Evolutionary conservation across 23 red algal species (phyloP), one percentile per base, ranked within the genome.

Genomic region (Gracilaria caudata): DNA sequence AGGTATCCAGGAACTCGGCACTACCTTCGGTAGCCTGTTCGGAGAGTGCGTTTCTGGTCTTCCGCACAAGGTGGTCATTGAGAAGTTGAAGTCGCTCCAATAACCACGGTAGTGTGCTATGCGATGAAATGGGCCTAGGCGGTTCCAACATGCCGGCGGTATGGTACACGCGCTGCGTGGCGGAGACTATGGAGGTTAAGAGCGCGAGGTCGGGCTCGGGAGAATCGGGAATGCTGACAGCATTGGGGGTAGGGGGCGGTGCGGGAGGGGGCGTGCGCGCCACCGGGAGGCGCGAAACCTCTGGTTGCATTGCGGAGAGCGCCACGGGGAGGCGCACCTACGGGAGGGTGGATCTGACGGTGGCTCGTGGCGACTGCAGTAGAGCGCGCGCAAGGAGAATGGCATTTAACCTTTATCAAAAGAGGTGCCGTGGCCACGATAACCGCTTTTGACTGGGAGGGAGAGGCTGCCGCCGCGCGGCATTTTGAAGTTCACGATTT

Each of bases 131-230:
- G 43, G 70, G 70, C 7, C 70, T 32, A 47, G 70, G 70, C 8
- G 70, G 70, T 47, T 75, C 29, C 4, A 49, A 10, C 9, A 75
- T 75, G 34, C 70, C 70, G 70, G 70, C 37, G 70, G 70, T 46
- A 20, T 46, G 21, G 70, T 75, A 75, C 1, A 75, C 23, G 70
- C 70, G 70, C 37, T 49, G 70, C 16, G 70, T 75, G 43, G 43
- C 70, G 43, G 70, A 46, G 23, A 75, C 70, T 7, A 75, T 17
- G 37, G 70, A 38, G 19, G 47, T 40, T 23, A 75, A 40, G 4
- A 75, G 70, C 29, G 43, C 70, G 70, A 75, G 70, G 70, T 75
- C 43, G 37, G 70, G 70, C 20, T 75, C 29, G 6, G 70, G 70
- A 36, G 70, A 75, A 47, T 38, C 11, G 70, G 70, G 70, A 24